These are phyloP conservation scores for Aspergillus ochraceoroseus DNA, from an alignment of 2,329 filamentous ascomycete genomes.

Conservation along the genomic window DNA sequence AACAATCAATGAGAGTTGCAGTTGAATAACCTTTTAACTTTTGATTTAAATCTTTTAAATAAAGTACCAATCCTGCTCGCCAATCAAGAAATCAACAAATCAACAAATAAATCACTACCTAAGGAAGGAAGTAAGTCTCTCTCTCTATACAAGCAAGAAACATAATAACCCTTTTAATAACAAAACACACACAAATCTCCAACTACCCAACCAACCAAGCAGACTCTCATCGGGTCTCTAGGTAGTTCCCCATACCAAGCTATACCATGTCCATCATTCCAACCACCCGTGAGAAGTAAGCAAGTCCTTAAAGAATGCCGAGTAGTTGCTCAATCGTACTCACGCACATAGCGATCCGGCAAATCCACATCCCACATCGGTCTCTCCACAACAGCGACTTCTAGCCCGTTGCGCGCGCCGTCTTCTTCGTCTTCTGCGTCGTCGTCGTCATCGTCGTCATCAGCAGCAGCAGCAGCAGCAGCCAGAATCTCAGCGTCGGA, in stretches of 20 bases:
- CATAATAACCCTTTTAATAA: not conserved
- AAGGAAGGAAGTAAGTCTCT: too few species aligned
- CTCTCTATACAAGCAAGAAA: constrained; percentile 5
- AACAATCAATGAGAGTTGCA: too few species aligned
- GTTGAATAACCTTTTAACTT: too few species aligned
- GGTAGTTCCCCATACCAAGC: too few species aligned
- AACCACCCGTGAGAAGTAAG: too few species aligned
- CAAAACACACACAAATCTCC: too few species aligned
- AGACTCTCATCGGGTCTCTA: too few species aligned
- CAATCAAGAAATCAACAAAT: constrained; percentile 1
- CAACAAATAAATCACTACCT: too few species aligned
- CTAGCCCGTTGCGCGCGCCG: constrained; percentile 38
- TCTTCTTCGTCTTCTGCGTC: constrained; percentile 31
- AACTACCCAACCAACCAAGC: too few species aligned
- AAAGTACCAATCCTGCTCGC: constrained; percentile 16
- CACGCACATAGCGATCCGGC: constrained; percentile 63
- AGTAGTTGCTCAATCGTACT: constrained; percentile 47
- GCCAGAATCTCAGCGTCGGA: not conserved
- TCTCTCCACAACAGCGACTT: constrained; percentile 84
- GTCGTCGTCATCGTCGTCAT: too few species aligned
- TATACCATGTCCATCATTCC: too few species aligned
- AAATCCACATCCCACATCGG: constrained; percentile 78
- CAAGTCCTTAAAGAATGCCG: too few species aligned
- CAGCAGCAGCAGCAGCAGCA: constrained; percentile 21
- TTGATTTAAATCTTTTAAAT: constrained; percentile 14